Evolutionary conservation across 768 basidiomycete species (phyloP).

Genomic region (Boletus bicolor): DNA sequence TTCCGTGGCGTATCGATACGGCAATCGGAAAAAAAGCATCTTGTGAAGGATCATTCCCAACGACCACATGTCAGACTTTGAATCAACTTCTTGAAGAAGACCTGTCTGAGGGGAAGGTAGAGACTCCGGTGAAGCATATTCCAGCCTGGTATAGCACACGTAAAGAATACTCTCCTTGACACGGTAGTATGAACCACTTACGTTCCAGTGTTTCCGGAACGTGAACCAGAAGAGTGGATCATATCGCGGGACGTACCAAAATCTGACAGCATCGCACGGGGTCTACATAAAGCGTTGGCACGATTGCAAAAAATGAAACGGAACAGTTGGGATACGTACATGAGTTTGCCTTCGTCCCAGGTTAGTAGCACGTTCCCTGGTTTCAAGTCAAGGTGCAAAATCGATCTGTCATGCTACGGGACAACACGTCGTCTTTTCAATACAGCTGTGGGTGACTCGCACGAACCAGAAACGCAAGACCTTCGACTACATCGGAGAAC

Average conservation of each 20-base stretch:
- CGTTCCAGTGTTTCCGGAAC: constrained; percentile 96
- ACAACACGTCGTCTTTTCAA: constrained; percentile 5
- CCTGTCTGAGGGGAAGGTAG: constrained; percentile 67
- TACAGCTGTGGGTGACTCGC: background rate
- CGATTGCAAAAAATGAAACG: background rate
- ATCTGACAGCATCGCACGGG: constrained; percentile 91
- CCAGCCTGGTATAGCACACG: constrained; percentile 47
- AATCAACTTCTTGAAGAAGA: constrained; percentile 66
- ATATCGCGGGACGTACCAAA: constrained; percentile 95
- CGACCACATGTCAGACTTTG: constrained; percentile 96
- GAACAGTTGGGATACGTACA: constrained; percentile 44
- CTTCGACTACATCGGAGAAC: constrained; percentile 83
- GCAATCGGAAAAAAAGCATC: constrained; percentile 85
- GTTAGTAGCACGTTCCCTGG: constrained; percentile 92
- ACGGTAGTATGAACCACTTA: constrained; percentile 37
- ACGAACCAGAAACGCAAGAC: constrained; percentile 80
- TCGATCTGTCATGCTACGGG: constrained; percentile 71
- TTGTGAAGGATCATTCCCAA: constrained; percentile 96
- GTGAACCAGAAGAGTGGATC: constrained; percentile 60
- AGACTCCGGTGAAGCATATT: constrained; percentile 88
- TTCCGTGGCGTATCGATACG: constrained; percentile 71
- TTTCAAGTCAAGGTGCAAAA: constrained; percentile 91
- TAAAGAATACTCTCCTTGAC: background rate
- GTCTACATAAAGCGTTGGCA: constrained; percentile 42
- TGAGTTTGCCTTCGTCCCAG: constrained; percentile 81